phyloP scores from a whole-genome alignment of 202 grass and related monocot genomes.

The Musa balbisiana region DNA sequence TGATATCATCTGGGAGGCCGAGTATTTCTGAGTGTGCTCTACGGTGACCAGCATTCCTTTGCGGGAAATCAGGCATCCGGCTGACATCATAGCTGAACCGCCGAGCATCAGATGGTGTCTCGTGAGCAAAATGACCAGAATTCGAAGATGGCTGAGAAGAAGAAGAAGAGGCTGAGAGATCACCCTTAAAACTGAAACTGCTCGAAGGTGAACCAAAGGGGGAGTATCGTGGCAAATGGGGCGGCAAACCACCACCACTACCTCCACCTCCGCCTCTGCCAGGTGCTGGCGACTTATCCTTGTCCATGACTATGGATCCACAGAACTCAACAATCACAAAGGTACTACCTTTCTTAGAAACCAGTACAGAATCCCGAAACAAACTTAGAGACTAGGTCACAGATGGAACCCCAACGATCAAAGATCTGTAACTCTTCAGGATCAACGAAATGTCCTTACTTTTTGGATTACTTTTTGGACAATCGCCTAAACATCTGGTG shows the following conservation, averaged over 20 bases:
- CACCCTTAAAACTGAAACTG: neutral
- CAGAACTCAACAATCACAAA: too few species aligned
- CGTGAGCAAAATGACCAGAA: conserved; percentile 4
- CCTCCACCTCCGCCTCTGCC: neutral
- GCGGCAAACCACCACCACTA: neutral
- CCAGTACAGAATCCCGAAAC: too few species aligned
- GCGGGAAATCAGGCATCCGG: conserved; percentile 67
- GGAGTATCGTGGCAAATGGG: neutral
- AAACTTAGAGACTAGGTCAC: too few species aligned
- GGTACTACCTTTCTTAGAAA: too few species aligned
- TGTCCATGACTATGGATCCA: neutral
- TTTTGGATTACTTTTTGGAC: too few species aligned
- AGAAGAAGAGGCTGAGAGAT: conserved; percentile 22
- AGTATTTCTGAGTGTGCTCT: conserved; percentile 94
- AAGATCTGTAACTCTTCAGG: too few species aligned
- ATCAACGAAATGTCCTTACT: too few species aligned
- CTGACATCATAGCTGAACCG: conserved; percentile 43
- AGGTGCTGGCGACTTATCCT: neutral
- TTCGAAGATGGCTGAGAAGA: conserved; percentile 33
- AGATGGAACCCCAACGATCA: too few species aligned
- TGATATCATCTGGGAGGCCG: conserved; percentile 63
- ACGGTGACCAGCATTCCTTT: conserved; percentile 48
- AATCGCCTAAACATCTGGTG: too few species aligned
- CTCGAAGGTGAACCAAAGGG: neutral
- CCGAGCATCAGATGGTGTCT: conserved; percentile 2